These are phyloP conservation scores for Alloascoidea africana DNA, from an alignment of 805 yeast species.

Conservation along the genomic window DNA sequence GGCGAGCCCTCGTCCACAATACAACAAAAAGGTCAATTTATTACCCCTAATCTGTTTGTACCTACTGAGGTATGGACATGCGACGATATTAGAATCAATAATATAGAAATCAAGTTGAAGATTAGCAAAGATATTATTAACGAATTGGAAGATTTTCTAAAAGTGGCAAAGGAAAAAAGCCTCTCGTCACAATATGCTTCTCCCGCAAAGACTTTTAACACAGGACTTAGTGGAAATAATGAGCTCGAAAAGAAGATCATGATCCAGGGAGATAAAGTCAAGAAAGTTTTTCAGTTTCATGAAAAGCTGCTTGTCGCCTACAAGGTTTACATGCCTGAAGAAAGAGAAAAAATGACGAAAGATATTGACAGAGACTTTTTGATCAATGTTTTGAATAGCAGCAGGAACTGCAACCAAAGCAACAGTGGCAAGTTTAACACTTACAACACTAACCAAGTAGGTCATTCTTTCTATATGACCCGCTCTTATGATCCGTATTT, in stretches of 20 bases:
- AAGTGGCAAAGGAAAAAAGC: neutral
- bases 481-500: too few relatives aligned
- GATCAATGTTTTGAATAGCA: too few relatives aligned
- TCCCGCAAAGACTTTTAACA: neutral
- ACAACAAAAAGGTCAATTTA: slow-evolving; percentile 1
- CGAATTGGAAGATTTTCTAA: neutral
- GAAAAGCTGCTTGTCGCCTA: neutral
- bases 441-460: too few relatives aligned
- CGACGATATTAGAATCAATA: neutral
- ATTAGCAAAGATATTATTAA: neutral
- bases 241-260: neutral
- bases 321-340: neutral
- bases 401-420: too few relatives aligned
- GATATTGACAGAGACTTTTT: too few relatives aligned
- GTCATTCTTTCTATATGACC: too few relatives aligned
- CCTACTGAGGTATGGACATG: neutral
- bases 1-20: too few relatives aligned
- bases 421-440: too few relatives aligned
- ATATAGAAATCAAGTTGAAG: neutral
- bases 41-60: neutral
- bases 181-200: neutral
- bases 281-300: neutral
- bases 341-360: too few relatives aligned
- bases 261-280: neutral
- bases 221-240: neutral